Base-by-base conservation (phyloP, 139 green algal species). In the Micromonas pusilla region DNA sequence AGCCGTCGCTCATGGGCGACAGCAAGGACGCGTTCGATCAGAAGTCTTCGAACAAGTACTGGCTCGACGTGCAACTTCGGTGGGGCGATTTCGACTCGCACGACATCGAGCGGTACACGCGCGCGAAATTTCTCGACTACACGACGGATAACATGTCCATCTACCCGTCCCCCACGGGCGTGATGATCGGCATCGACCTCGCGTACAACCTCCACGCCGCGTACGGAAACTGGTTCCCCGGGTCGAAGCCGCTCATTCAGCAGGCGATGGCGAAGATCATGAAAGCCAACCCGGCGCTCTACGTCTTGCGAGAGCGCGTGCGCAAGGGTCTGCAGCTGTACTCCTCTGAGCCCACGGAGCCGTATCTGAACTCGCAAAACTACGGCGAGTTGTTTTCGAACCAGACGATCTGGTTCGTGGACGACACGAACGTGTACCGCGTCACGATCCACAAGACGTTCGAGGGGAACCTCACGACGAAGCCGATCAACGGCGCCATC, bases 401-500 rank as follows among this genome's bases (percentile, higher is more conserved):
- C 86, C 96, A 99, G 90, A 97, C 93, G 83, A 97, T 99, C 82
- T 99, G 96, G 94, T 99, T 99, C 82, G 94, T 99, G 76, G 95
- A 99, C 72, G 95, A 99, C 92, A 97, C 95, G 82, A 99, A 99
- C 82, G 95, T 99, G 83, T 98, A 99, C 87, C 91, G 95, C 73
- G 95, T 99, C 45, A 99, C 95, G 38, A 99, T 99, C 83, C 95
- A 99, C 91, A 99, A 99, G 88, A 98, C 94, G 5, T 97, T 97
- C 78, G 95, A 99, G 89, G 95, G 95, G 75, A 99, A 99, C 85
- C 87, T 99, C 72, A 95, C 91, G 72, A 97, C 93, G 76, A 97
- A 97, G 88, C 93, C 93, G 79, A 97, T 97, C 88, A 97, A 97
- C 83, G 94, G 94, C 60, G 95, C 92, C 83, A 98, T 99, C 89